Evolutionary conservation across 2,329 filamentous ascomycete genomes (phyloP).

Genomic region (Alternaria sp.): DNA sequence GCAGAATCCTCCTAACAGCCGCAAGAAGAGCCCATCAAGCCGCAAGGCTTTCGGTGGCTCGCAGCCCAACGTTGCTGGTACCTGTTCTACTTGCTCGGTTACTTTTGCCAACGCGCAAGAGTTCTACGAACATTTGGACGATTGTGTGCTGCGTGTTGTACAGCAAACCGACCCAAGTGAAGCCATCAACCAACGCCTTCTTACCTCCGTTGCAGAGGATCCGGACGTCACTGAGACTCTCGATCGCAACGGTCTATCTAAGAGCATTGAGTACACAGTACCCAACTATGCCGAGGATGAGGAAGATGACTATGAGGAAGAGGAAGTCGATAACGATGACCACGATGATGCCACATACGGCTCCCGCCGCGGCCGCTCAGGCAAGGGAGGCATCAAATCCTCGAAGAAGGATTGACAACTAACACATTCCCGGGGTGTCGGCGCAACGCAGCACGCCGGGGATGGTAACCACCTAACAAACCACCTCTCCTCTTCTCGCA

Average conservation of each 20-base stretch:
- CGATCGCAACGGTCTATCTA: conserved; percentile 51
- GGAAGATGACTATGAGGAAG: conserved; percentile 57
- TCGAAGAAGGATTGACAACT: conserved; percentile 60
- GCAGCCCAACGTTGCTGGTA: conserved; percentile 74
- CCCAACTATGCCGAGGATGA: conserved; percentile 64
- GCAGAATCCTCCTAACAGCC: conserved; percentile 90
- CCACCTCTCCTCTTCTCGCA: conserved; percentile 24
- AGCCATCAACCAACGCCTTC: conserved; percentile 54
- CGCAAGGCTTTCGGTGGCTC: conserved; percentile 75
- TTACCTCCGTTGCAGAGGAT: conserved; percentile 53
- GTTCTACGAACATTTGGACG: conserved; percentile 94
- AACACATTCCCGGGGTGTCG: conserved; percentile 61
- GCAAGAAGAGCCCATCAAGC: conserved; percentile 70
- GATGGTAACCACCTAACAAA: conserved; percentile 43
- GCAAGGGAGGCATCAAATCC: conserved; percentile 62
- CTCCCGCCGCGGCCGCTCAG: conserved; percentile 54
- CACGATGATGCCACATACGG: conserved; percentile 65
- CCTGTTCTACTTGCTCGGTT: conserved; percentile 89
- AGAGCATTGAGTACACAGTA: conserved; percentile 56
- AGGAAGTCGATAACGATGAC: conserved; percentile 62
- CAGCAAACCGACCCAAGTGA: conserved; percentile 55
- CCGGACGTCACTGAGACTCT: conserved; percentile 52
- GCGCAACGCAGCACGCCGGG: conserved; percentile 46
- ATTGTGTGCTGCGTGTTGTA: conserved; percentile 71
- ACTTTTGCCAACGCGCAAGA: conserved; percentile 90